Evolutionary conservation across 129 eudicot species (phyloP), one percentile per base, ranked within the genome.

Genomic region (Daucus carota): DNA sequence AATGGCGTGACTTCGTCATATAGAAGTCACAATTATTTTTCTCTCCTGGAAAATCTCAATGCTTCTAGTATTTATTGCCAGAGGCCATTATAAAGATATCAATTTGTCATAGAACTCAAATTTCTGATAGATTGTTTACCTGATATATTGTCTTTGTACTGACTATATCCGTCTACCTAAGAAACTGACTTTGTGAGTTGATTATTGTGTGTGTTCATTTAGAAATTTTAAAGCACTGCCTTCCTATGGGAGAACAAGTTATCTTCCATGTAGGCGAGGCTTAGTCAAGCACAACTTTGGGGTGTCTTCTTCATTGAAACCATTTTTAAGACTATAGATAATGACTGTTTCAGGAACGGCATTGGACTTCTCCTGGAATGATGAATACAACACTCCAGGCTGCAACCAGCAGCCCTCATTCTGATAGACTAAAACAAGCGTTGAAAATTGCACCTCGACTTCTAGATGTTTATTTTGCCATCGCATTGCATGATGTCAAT

Each of bases 311-410:
- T 48, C 5, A 20, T 2, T 16, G 31, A 50, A 73, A 34, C 26
- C 50, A 36, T 22, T n/a, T 52, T 54, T 22, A 75, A 57, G 41
- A 14, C 38, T 29, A 22, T 38, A 15, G 8, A 6, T 62, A 18
- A 42, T 33, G 26, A 75, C 81, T 90, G 76, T 82, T 80, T 77
- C 90, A 93, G 98, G 96, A 89, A 83, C 98, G 98, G 28, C 97
- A 91, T 80, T 93, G 97, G 97, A 86, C 88, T 82, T 86, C 97
- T 78, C 96, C 98, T 43, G 97, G 88, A 57, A 87, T 93, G 65
- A 87, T 93, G 92, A 95, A 89, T 60, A 87, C 91, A 28, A 85
- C 93, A 32, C 79, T 93, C 66, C 98, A 91, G 88, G 84, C 92
- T 73, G 89, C 93, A 32, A 71, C 80, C 11, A 89, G 36, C 45